Evolutionary conservation across 2,329 filamentous ascomycete genomes (phyloP).

Genomic region (Aaosphaeria arxii): DNA sequence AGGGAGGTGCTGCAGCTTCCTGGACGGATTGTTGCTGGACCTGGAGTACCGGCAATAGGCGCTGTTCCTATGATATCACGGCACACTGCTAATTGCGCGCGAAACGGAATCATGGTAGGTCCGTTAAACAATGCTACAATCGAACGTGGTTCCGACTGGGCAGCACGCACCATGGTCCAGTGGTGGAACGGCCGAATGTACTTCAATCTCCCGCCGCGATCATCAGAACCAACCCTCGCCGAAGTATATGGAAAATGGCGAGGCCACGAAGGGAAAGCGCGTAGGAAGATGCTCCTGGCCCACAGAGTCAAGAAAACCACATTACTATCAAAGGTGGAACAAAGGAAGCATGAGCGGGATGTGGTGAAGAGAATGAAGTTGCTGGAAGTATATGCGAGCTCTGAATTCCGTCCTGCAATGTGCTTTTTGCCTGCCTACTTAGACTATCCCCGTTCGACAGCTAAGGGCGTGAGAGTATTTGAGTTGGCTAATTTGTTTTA

Average conservation of each 20-base stretch:
- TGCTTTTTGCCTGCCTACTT: constrained; percentile 26
- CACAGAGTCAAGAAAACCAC: background rate
- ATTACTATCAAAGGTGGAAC: background rate
- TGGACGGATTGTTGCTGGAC: constrained; percentile 10
- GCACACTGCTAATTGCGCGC: constrained; percentile 14
- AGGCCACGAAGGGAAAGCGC: constrained; percentile 4
- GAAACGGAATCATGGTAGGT: constrained; percentile 20
- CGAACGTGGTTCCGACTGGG: constrained; percentile 24
- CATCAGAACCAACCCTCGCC: constrained; percentile 7
- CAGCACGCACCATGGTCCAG: constrained; percentile 21
- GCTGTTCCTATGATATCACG: constrained; percentile 19
- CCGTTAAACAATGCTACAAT: constrained; percentile 18
- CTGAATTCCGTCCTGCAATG: constrained; percentile 18
- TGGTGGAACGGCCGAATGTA: constrained; percentile 26
- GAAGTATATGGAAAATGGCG: constrained; percentile 18
- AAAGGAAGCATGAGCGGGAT: constrained; percentile 2
- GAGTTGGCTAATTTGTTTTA: constrained; percentile 22
- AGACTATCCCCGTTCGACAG: constrained; percentile 7
- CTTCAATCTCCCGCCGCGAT: constrained; percentile 14
- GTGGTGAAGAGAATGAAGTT: constrained; percentile 7
- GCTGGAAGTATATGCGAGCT: constrained; percentile 19
- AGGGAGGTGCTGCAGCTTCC: constrained; percentile 23
- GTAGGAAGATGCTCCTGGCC: background rate
- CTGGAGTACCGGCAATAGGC: constrained; percentile 2
- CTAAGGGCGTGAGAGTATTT: background rate